Evolutionary conservation across 1,284 basidiomycete genomes (phyloP).

Genomic region (Tylopilus sp.): DNA sequence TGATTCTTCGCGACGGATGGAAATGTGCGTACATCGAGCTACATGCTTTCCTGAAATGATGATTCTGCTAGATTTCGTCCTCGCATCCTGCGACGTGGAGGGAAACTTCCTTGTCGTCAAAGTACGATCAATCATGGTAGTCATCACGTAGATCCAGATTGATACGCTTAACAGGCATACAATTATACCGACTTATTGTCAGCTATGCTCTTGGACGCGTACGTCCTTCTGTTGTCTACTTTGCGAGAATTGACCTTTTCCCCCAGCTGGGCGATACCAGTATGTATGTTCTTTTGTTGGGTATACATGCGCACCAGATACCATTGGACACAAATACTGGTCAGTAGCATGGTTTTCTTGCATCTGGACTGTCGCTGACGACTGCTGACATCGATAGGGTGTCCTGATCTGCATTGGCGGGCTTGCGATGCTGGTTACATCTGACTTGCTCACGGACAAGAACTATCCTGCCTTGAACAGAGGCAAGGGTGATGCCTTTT

Average conservation of each 20-base stretch:
- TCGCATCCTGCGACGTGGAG: constrained; percentile 79
- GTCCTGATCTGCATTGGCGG: constrained; percentile 71
- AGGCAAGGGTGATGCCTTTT: constrained; percentile 81
- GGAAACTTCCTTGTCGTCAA: constrained; percentile 83
- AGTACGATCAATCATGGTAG: constrained; percentile 31
- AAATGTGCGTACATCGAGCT: constrained; percentile 54
- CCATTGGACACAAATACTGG: constrained; percentile 77
- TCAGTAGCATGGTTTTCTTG: constrained; percentile 32
- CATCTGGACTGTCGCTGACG: not conserved
- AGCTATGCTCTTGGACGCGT: constrained; percentile 84
- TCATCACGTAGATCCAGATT: not conserved
- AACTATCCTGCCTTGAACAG: constrained; percentile 60
- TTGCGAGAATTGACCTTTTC: constrained; percentile 9
- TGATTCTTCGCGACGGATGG: constrained; percentile 76
- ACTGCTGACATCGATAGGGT: constrained; percentile 43
- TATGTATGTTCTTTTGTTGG: constrained; percentile 79
- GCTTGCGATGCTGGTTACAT: constrained; percentile 71
- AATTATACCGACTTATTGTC: constrained; percentile 83
- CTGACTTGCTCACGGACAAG: constrained; percentile 69
- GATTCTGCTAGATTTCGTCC: constrained; percentile 56
- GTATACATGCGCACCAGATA: constrained; percentile 76
- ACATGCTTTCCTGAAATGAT: constrained; percentile 3
- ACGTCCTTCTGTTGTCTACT: constrained; percentile 26
- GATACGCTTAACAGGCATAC: constrained; percentile 52
- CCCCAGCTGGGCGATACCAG: constrained; percentile 77